Conservation (phyloP, 176 grass and related monocot species). For the Lolium rigidum region DNA sequence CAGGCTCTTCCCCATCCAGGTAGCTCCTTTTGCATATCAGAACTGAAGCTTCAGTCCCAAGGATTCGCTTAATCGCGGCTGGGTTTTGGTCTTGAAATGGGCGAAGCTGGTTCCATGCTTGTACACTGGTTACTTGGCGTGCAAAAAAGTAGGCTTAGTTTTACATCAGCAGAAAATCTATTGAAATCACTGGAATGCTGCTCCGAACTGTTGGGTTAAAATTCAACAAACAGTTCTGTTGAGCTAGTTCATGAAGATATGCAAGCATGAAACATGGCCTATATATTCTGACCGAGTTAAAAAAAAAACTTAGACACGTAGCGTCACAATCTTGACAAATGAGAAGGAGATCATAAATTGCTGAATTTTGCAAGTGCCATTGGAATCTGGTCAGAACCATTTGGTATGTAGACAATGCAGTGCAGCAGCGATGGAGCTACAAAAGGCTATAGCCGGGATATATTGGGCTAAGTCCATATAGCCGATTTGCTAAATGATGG, state of each 20-base stretch:
- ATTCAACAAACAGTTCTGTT: neutral
- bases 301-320: neutral
- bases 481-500: too few relatives aligned
- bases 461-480: too few relatives aligned
- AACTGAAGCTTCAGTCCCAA: neutral
- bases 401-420: neutral
- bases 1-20: constrained; percentile 98
- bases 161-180: neutral
- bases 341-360: neutral
- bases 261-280: neutral
- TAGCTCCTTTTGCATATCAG: neutral
- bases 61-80: neutral
- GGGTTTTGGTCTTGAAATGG: constrained; percentile 5
- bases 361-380: neutral
- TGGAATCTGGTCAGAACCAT: constrained; percentile 14
- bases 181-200: neutral
- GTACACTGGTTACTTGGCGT: neutral
- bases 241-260: neutral
- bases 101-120: neutral
- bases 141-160: neutral
- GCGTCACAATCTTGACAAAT: neutral
- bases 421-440: neutral
- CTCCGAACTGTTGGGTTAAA: neutral
- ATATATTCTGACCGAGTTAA: neutral
- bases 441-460: too few relatives aligned